Evolutionary conservation across 1,284 basidiomycete species (phyloP).

Genomic region (Marasmius oreades): DNA sequence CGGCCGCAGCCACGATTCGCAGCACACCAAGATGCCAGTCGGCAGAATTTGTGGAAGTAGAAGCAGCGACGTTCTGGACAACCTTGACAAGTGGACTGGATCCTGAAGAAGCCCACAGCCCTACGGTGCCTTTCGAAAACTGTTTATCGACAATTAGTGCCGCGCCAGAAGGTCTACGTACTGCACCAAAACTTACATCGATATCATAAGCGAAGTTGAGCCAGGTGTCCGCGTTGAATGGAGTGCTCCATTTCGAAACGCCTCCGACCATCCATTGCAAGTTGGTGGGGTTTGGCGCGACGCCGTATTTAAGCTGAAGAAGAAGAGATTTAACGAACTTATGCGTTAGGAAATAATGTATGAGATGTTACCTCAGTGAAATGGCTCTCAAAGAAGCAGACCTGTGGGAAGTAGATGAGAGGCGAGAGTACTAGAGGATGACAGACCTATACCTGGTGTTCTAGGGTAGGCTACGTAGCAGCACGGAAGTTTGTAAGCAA

Average conservation of each 20-base stretch:
- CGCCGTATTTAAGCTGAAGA: slow-evolving; percentile 52
- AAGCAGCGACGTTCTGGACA: slow-evolving; percentile 43
- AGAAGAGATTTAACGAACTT: background rate
- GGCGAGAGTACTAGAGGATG: background rate
- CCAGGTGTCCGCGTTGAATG: slow-evolving; percentile 53
- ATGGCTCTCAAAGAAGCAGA: slow-evolving; percentile 62
- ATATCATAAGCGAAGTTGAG: slow-evolving; percentile 67
- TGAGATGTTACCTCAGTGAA: slow-evolving; percentile 48
- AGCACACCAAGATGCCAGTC: slow-evolving; percentile 66
- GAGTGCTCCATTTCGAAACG: slow-evolving; percentile 47
- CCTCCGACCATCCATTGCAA: slow-evolving; percentile 51
- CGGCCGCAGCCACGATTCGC: slow-evolving; percentile 45
- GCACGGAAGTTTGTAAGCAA: slow-evolving; percentile 1
- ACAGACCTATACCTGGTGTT: slow-evolving; percentile 44
- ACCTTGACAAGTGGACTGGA: slow-evolving; percentile 46
- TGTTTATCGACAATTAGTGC: slow-evolving; percentile 19
- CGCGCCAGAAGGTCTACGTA: background rate
- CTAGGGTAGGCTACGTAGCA: slow-evolving; percentile 38
- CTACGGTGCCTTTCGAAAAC: slow-evolving; percentile 53
- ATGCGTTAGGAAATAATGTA: background rate
- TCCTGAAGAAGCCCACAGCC: slow-evolving; percentile 57
- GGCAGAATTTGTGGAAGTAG: slow-evolving; percentile 56
- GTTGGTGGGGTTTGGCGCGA: slow-evolving; percentile 45
- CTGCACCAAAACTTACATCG: slow-evolving; percentile 33
- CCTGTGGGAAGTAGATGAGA: slow-evolving; percentile 6